These are phyloP conservation scores for Silene noctiflora DNA, from an alignment of 179 eudicot species.

Conservation along the genomic window DNA sequence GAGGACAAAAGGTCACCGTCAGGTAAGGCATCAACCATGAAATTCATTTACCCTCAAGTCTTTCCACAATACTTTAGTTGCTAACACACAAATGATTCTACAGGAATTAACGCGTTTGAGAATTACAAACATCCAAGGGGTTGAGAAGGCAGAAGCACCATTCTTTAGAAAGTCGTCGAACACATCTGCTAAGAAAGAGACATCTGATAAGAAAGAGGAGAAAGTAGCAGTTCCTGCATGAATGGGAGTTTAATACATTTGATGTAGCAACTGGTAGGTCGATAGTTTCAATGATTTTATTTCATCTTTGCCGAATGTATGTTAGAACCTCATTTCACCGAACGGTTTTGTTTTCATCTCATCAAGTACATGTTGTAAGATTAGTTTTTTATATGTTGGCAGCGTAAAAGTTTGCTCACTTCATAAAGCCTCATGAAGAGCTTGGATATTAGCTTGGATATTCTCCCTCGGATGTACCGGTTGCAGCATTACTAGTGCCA, in stretches of 20 bases:
- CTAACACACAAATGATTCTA: slow-evolving; percentile 22
- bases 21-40: slow-evolving; percentile 44
- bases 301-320: neutral
- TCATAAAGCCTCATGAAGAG: slow-evolving; percentile 14
- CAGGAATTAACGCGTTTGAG: slow-evolving; percentile 89
- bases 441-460: no score
- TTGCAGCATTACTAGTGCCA: no score
- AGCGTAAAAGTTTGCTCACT: slow-evolving; percentile 28
- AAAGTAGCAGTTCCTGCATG: slow-evolving; percentile 57
- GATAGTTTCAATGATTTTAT: no score
- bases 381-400: slow-evolving; percentile 8
- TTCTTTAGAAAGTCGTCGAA: slow-evolving; percentile 32
- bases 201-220: slow-evolving; percentile 36
- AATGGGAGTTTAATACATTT: slow-evolving; percentile 13
- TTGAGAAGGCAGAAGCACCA: slow-evolving; percentile 61
- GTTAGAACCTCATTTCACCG: neutral
- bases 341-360: slow-evolving; percentile 7
- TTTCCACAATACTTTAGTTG: neutral
- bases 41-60: neutral
- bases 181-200: slow-evolving; percentile 36
- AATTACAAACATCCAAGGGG: slow-evolving; percentile 80
- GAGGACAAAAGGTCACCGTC: slow-evolving; percentile 86
- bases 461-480: no score
- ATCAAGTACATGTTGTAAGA: slow-evolving; percentile 15
- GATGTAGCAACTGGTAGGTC: neutral